Conservation (phyloP, 768 basidiomycete genomes). For the Boletus sp. region DNA sequence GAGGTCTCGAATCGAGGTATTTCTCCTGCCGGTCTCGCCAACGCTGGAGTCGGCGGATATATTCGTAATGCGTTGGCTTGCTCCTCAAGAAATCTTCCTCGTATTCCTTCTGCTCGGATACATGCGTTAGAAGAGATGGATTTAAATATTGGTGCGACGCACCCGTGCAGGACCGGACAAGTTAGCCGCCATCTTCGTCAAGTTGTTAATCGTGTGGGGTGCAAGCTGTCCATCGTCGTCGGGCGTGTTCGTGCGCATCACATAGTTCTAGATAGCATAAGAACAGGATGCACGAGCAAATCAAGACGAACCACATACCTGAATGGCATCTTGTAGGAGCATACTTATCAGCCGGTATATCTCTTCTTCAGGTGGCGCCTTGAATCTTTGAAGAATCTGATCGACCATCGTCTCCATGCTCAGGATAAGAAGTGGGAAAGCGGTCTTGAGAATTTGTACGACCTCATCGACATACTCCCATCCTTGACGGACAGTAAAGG, state of each 20-base stretch:
- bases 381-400: conserved; percentile 87
- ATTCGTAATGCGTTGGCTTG: conserved; percentile 81
- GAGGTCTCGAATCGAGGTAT: conserved; percentile 77
- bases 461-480: conserved; percentile 94
- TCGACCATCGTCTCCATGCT: conserved; percentile 98
- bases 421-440: conserved; percentile 90
- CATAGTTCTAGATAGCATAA: conserved; percentile 52
- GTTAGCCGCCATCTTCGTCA: conserved; percentile 60
- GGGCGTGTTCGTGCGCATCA: conserved; percentile 57
- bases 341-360: conserved; percentile 89
- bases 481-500: conserved; percentile 55
- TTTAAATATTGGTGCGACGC: conserved; percentile 18
- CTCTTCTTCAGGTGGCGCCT: conserved; percentile 87
- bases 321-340: conserved; percentile 82
- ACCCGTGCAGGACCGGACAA: conserved; percentile 60
- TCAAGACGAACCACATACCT: conserved; percentile 45
- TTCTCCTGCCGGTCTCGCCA: conserved; percentile 93
- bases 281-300: background rate
- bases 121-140: background rate
- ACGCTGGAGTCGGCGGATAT: conserved; percentile 82
- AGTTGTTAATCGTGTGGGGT: conserved; percentile 51
- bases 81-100: conserved; percentile 86
- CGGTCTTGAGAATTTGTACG: conserved; percentile 89
- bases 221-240: conserved; percentile 70
- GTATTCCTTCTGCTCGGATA: conserved; percentile 65